Conservation (phyloP, 768 basidiomycete genomes). For the Crepidotus variabilis region DNA sequence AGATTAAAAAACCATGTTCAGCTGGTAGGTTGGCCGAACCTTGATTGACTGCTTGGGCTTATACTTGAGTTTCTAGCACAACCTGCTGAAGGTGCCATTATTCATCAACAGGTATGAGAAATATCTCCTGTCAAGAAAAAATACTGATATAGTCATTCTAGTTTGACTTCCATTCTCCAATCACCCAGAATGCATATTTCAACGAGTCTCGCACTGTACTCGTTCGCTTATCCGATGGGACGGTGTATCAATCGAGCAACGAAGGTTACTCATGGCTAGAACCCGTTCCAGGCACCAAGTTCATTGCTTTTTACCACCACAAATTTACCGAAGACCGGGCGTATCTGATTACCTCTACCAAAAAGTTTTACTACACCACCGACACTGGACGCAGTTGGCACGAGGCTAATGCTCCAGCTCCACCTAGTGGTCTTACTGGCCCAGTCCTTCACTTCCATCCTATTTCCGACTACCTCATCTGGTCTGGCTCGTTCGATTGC, state of each 20-base stretch:
- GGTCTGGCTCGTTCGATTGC: conserved; percentile 80
- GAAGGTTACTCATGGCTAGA: conserved; percentile 92
- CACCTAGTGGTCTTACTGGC: conserved; percentile 76
- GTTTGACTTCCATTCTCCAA: conserved; percentile 62
- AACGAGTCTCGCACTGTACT: conserved; percentile 81
- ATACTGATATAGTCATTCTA: conserved; percentile 22
- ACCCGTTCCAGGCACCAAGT: conserved; percentile 52
- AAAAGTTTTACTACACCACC: conserved; percentile 74
- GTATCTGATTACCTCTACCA: conserved; percentile 76
- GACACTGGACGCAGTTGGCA: conserved; percentile 78
- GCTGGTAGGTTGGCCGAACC: conserved; percentile 49
- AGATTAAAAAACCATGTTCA: conserved; percentile 71
- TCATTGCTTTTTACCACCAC: conserved; percentile 89
- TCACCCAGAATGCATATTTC: conserved; percentile 85
- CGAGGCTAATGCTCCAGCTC: conserved; percentile 49
- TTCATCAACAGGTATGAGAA: conserved; percentile 65
- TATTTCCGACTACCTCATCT: conserved; percentile 79
- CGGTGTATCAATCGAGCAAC: conserved; percentile 92
- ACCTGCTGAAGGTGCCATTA: conserved; percentile 73
- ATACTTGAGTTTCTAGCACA: conserved; percentile 46
- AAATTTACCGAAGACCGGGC: conserved; percentile 75
- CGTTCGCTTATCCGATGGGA: conserved; percentile 69
- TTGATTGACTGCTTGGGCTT: neutral
- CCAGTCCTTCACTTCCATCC: conserved; percentile 88
- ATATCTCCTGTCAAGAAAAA: neutral